A percentile compares a stretch with the other conserved stretches of the same genome.
phyloP scores from a whole-genome alignment of 495 filamentous ascomycete species.

The Daldinia decipiens region DNA sequence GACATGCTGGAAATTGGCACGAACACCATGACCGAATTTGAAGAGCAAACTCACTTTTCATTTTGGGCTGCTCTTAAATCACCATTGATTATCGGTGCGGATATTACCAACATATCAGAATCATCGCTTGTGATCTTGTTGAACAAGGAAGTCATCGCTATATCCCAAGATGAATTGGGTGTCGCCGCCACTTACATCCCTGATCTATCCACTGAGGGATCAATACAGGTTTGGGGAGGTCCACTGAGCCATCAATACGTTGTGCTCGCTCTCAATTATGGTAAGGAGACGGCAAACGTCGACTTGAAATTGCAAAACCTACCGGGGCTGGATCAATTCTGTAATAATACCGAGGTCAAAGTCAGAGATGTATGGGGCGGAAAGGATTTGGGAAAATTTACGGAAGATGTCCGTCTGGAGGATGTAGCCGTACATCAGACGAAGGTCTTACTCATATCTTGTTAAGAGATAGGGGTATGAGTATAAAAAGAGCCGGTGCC shows the following conservation, averaged over 20 bases:
- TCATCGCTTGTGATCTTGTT: not conserved
- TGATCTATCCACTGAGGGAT: not conserved
- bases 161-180: not conserved
- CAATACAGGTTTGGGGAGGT: slow-evolving; percentile 1
- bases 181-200: not conserved
- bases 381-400: not conserved
- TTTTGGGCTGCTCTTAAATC: not conserved
- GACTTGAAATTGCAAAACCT: not conserved
- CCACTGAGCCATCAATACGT: not conserved
- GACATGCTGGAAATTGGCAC: not conserved
- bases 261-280: not conserved
- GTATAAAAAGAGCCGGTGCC: too few species aligned
- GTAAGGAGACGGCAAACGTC: not conserved
- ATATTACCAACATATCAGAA: not conserved
- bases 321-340: not conserved
- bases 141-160: not conserved
- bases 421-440: not conserved
- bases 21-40: not conserved
- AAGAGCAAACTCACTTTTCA: not conserved
- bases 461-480: not conserved
- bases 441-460: not conserved
- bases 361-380: not conserved
- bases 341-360: not conserved
- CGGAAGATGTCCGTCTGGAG: not conserved
- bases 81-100: not conserved